Percentiles rank a stretch among this genome's conserved stretches.
These are phyloP conservation scores for Aureobasidium sp. DNA, from an alignment of 2,329 filamentous ascomycete genomes.

Conservation along the genomic window DNA sequence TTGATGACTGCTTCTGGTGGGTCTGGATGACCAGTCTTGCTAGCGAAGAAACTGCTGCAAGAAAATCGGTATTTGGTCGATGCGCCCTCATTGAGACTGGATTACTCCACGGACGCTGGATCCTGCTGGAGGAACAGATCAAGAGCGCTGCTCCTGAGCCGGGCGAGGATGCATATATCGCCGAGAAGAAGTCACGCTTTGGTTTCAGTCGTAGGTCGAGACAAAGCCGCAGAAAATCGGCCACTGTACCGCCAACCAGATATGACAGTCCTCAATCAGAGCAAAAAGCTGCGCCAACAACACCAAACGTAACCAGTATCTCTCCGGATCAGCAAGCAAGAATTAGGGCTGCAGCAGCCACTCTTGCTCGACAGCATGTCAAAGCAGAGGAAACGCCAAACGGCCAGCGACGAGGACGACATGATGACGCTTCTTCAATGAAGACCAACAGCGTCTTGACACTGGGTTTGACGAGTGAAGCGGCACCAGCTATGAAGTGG, in stretches of 20 bases:
- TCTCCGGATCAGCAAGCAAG: constrained; percentile 86
- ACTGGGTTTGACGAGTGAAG: constrained; percentile 79
- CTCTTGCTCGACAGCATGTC: constrained; percentile 65
- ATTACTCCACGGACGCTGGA: constrained; percentile 75
- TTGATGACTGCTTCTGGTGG: constrained; percentile 99
- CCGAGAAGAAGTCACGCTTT: constrained; percentile 92
- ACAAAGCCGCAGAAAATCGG: constrained; percentile 63
- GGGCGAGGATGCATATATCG: constrained; percentile 79
- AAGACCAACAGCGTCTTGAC: constrained; percentile 91
- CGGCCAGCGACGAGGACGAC: constrained; percentile 49
- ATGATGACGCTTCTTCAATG: constrained; percentile 47
- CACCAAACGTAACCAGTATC: constrained; percentile 73
- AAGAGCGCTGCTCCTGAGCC: constrained; percentile 85
- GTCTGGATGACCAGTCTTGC: constrained; percentile 98
- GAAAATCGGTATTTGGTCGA: constrained; percentile 89
- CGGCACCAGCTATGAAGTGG: constrained; percentile 94
- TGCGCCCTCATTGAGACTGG: constrained; percentile 87
- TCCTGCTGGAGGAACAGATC: constrained; percentile 93
- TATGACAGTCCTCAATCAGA: constrained; percentile 29
- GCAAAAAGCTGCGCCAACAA: constrained; percentile 42
- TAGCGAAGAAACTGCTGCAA: constrained; percentile 73
- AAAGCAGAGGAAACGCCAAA: constrained; percentile 45
- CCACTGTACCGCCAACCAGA: constrained; percentile 24
- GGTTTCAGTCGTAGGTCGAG: constrained; percentile 69
- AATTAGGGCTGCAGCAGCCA: constrained; percentile 84